Base-by-base conservation (phyloP, 768 basidiomycete species). In the Tylopilus rubrobrunneus region DNA sequence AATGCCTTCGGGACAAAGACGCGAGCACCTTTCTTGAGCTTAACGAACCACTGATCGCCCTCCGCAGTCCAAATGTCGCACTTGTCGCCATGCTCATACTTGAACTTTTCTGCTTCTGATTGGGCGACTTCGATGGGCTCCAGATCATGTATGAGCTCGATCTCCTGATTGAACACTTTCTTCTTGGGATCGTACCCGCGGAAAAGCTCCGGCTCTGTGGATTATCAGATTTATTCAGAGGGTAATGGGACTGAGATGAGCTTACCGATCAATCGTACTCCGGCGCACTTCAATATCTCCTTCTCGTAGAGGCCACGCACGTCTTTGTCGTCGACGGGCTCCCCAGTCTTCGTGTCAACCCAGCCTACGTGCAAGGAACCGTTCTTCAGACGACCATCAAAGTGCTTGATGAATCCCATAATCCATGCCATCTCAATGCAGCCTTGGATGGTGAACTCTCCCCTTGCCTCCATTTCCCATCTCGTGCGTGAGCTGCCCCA, bases 361-460 rank as follows among this genome's bases (percentile, higher is more conserved):
- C 97, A 99, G 33, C 97, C 97, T 61, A 99, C 96, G 65, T 98
- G 89, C 31, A 96, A 78, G 31, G 89, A 83, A 42, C 92, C 93
- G 61, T 89, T 84, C 75, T 96, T 94, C 61, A 98, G 81, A 53
- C 93, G 93, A 17, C 97, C 97, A 61, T 99, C 92, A 72, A 98
- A 96, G 77, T 99, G 94, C 72, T 95, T 97, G 82, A 98, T 97
- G 74, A 83, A 84, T 40, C 97, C 96, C 92, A 95, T 98, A 73
- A 98, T 86, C 95, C 96, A 99, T 3, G 96, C 95, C 90, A 99
- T 96, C 76, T 99, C 97, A 65, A 99, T 97, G 65, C 92, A 92
- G 19, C 97, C 97, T 70, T 97, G 89, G 62, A 98, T 95, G 2
- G 95, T 94, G 72, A 98, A 88, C 66, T 96, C 86, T n/a, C 97